These are phyloP conservation scores for Imleria badia DNA, from an alignment of 768 basidiomycete species.

Conservation along the genomic window DNA sequence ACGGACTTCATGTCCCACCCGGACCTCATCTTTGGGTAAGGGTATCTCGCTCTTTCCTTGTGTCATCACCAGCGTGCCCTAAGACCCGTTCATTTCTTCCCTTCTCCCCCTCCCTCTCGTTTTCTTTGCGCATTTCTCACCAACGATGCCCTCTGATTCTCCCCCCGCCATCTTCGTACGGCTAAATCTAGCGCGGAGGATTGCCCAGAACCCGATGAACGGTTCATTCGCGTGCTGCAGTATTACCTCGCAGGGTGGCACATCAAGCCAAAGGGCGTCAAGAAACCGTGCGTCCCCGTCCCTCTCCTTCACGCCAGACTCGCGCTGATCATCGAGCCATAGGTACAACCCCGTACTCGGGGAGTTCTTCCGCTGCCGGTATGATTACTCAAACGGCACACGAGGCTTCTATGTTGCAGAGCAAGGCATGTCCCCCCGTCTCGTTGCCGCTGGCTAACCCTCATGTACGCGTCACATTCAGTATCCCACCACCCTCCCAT, in stretches of 20 bases:
- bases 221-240: slow-evolving; percentile 87
- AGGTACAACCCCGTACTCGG: slow-evolving; percentile 97
- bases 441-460: slow-evolving; percentile 4
- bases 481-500: slow-evolving; percentile 95
- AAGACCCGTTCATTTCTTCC: slow-evolving; percentile 13
- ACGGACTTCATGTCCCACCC: slow-evolving; percentile 99
- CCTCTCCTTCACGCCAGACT: neutral
- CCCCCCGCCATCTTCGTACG: slow-evolving; percentile 1
- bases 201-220: slow-evolving; percentile 81
- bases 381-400: slow-evolving; percentile 89
- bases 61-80: slow-evolving; percentile 22
- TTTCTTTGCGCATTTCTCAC: neutral
- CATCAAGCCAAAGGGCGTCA: slow-evolving; percentile 98
- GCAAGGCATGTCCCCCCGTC: slow-evolving; percentile 58
- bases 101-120: neutral
- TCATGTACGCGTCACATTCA: slow-evolving; percentile 29
- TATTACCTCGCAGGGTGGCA: slow-evolving; percentile 99
- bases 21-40: slow-evolving; percentile 93
- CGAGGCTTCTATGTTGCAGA: slow-evolving; percentile 96
- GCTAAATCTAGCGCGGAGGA: slow-evolving; percentile 62
- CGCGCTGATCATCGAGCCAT: slow-evolving; percentile 9
- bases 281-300: slow-evolving; percentile 80
- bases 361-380: slow-evolving; percentile 96
- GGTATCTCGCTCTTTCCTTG: slow-evolving; percentile 17
- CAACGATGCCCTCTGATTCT: neutral